Base-by-base conservation (phyloP, 2,329 filamentous ascomycete species). In the Nothophaeocryptopus gaeumannii region DNA sequence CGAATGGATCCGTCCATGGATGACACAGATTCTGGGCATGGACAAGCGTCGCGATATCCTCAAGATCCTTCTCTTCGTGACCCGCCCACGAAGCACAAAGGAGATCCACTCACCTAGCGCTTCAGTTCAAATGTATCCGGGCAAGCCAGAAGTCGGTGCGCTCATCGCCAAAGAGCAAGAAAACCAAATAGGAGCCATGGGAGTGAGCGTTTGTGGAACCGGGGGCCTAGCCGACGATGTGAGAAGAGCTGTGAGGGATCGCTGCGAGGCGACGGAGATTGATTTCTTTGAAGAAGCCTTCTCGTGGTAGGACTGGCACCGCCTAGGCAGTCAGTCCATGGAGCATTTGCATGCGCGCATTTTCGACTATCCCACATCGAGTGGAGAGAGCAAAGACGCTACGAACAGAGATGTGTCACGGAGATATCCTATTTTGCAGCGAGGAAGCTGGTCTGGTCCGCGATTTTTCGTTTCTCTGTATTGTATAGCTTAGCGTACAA, bases 1-100 rank as follows among this genome's bases (percentile, higher is more conserved):
- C 7, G 89, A 96, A 69, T 97, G 93, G 92, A 88, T 95, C 51
- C 83, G 89, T 7, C 88, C 89, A 5, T 97, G 88, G 85, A 90
- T 91, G 87, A 89, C 86, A 3, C 79, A 85, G 63, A 89, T 97
- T 46, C 78, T 97, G 30, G 79, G 80, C 48, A 85, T 96, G 78
- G 86, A 89, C 10, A 81, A 84, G 60, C 85, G 91, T 46, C 83
- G 88, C 33, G 89, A 96, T 42, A 78, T 96, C 29, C 79, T 99
- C 38, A 85, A 84, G 60, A 88, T 97, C 62, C 83, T 92, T 61
- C 81, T 97, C 40, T 97, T 95, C 72, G 84, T 97, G 59, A 97
- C 93, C 5, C 80, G 89, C 46, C 92, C 92, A 1, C 85, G 88
- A 61, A 88, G 86, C 66, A 83, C 86, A n/a, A 85, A 84, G 66